Percentiles rank a stretch among this genome's conserved stretches.
Evolutionary conservation across 2,329 filamentous ascomycete genomes (phyloP).

Genomic region (Diaporthe sp.): DNA sequence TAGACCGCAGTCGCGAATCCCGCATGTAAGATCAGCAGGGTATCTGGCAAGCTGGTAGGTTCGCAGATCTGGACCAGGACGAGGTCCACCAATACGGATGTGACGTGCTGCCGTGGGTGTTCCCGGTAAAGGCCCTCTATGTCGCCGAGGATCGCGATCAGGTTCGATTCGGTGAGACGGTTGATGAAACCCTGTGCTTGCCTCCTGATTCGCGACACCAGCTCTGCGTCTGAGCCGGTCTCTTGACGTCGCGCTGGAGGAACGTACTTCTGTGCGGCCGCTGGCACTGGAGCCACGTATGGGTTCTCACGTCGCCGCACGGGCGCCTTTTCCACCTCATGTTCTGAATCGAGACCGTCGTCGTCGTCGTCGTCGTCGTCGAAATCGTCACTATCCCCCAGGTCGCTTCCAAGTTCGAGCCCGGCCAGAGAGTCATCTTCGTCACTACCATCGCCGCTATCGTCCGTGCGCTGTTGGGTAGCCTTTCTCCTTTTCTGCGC

Average conservation of each 20-base stretch:
- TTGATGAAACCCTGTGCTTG: conserved; percentile 93
- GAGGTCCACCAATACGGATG: conserved; percentile 82
- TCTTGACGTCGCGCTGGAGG: conserved; percentile 85
- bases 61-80: conserved; percentile 86
- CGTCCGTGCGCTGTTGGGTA: conserved; percentile 41
- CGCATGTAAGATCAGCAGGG: conserved; percentile 90
- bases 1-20: conserved; percentile 92
- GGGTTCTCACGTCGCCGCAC: conserved; percentile 78
- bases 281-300: conserved; percentile 80
- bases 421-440: conserved; percentile 45
- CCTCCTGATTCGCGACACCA: conserved; percentile 77
- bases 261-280: conserved; percentile 78
- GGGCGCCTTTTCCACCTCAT: conserved; percentile 49
- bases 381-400: conserved; percentile 49
- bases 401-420: conserved; percentile 46
- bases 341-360: conserved; percentile 55
- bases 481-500: conserved; percentile 69
- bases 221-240: conserved; percentile 75
- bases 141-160: conserved; percentile 86
- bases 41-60: conserved; percentile 83
- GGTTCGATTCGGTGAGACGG: conserved; percentile 90
- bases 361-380: conserved; percentile 48
- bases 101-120: conserved; percentile 90
- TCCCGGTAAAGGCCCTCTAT: conserved; percentile 87
- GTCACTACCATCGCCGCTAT: conserved; percentile 48